Conservation (phyloP, 768 basidiomycete genomes). For the Podaxis sp. region DNA sequence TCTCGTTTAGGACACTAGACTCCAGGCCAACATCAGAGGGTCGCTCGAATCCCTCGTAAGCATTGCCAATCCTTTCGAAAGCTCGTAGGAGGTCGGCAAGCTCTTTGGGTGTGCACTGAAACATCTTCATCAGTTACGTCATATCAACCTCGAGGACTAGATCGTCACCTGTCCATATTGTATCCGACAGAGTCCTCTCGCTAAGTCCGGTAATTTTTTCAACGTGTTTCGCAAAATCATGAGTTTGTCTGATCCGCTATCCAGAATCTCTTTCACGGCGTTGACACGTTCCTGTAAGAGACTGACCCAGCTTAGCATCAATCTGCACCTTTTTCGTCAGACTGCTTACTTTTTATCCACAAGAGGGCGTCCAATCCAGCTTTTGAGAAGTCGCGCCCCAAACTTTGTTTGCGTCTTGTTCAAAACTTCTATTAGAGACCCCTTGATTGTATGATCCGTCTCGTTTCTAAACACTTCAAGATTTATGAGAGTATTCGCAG, state of each 20-base stretch:
- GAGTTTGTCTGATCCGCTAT: conserved; percentile 60
- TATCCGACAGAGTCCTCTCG: conserved; percentile 81
- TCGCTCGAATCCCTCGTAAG: conserved; percentile 48
- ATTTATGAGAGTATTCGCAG: conserved; percentile 85
- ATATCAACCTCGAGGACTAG: background rate
- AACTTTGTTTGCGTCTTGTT: conserved; percentile 88
- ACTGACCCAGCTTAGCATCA: conserved; percentile 35
- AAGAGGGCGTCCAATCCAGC: conserved; percentile 87
- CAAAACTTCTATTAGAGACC: conserved; percentile 83
- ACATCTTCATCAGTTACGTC: background rate
- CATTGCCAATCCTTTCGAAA: conserved; percentile 65
- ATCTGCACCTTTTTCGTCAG: background rate
- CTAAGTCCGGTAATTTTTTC: conserved; percentile 80
- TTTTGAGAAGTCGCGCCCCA: conserved; percentile 78
- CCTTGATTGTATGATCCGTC: conserved; percentile 70
- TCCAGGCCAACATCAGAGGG: conserved; percentile 54
- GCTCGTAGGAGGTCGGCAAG: conserved; percentile 73
- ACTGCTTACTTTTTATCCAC: conserved; percentile 60
- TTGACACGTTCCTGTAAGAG: conserved; percentile 74
- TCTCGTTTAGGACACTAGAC: conserved; percentile 67
- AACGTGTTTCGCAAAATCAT: conserved; percentile 69
- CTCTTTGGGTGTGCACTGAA: conserved; percentile 81
- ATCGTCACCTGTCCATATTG: conserved; percentile 84
- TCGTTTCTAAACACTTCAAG: conserved; percentile 93
- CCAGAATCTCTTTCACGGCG: conserved; percentile 81